Conservation (phyloP, 345 rosid species). For the Citrus hindsii region DNA sequence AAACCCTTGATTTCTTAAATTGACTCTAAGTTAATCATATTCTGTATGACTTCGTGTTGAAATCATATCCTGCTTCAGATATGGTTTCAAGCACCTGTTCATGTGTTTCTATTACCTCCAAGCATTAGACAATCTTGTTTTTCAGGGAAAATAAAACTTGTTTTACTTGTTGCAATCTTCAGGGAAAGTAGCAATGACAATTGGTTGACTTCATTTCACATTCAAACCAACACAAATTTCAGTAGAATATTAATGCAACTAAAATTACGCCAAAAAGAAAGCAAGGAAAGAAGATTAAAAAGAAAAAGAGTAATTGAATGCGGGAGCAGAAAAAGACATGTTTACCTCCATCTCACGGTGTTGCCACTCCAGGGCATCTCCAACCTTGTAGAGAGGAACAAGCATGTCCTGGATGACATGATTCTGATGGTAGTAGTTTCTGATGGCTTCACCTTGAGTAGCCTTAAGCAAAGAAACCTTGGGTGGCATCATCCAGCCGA, state of each 20-base stretch:
- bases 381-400: slow-evolving; percentile 96
- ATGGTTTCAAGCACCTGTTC: background rate
- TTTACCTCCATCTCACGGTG: slow-evolving; percentile 95
- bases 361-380: slow-evolving; percentile 93
- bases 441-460: slow-evolving; percentile 97
- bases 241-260: background rate
- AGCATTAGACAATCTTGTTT: background rate
- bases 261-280: background rate
- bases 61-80: background rate
- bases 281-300: background rate
- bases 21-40: background rate
- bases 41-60: background rate
- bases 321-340: background rate
- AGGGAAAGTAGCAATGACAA: background rate
- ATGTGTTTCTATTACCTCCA: background rate
- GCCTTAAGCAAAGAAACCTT: slow-evolving; percentile 98
- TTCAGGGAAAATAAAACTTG: background rate
- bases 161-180: background rate
- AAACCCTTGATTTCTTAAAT: background rate
- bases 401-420: slow-evolving; percentile 99
- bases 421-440: slow-evolving; percentile 96
- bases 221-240: background rate
- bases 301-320: background rate
- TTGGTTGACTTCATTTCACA: background rate
- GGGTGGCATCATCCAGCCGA: slow-evolving; percentile 99